Evolutionary conservation across 1,284 basidiomycete species (phyloP).

Genomic region (Abortiporus biennis): DNA sequence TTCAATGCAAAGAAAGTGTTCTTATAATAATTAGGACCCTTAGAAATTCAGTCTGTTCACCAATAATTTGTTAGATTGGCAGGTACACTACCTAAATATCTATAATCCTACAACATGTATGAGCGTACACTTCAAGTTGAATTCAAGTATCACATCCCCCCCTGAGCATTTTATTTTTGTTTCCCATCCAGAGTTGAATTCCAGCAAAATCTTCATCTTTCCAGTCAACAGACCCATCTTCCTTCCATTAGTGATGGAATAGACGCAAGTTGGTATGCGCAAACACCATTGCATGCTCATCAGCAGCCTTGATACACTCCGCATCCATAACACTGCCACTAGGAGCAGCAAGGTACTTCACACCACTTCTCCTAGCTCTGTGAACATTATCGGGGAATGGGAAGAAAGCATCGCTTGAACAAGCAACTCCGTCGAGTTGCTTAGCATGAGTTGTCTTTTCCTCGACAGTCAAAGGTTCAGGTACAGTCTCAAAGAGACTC

Average conservation of each 20-base stretch:
- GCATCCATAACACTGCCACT: conserved; percentile 96
- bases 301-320: conserved; percentile 91
- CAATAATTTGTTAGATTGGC: too few species aligned
- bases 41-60: too few species aligned
- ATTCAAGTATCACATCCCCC: too few species aligned
- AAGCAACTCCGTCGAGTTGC: conserved; percentile 80
- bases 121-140: too few species aligned
- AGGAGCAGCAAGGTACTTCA: conserved; percentile 90
- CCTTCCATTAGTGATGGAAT: conserved; percentile 66
- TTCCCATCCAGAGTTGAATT: too few species aligned
- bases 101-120: too few species aligned
- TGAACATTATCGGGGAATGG: conserved; percentile 99
- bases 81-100: too few species aligned
- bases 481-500: conserved; percentile 74
- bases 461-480: conserved; percentile 59
- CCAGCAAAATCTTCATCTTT: too few species aligned
- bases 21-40: too few species aligned
- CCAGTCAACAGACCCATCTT: not conserved
- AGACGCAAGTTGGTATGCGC: conserved; percentile 77
- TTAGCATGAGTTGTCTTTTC: conserved; percentile 74
- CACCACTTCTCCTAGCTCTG: conserved; percentile 87
- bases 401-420: conserved; percentile 98
- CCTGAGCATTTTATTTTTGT: too few species aligned
- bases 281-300: conserved; percentile 88
- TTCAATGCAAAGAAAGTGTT: too few species aligned